Evolutionary conservation across 257 asterid genomes (phyloP), one percentile per base, ranked within the genome.

Genomic region (Solanum pinnatisectum): DNA sequence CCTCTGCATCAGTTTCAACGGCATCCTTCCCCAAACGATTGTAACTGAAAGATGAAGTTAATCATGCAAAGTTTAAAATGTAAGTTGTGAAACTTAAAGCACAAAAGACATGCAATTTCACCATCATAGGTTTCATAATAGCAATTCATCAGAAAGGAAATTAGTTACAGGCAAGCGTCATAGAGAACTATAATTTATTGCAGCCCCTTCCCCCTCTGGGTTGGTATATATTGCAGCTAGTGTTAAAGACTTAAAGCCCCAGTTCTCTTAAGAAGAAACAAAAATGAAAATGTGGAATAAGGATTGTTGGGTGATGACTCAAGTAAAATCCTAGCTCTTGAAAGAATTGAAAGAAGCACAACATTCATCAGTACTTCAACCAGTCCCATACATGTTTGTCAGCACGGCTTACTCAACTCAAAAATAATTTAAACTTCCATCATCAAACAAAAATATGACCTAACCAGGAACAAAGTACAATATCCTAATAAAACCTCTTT

Each of bases 21-120:
- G 96, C 99, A 90, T 94, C 90, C 89, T 92, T 94, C 60, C 99
- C 99, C 94, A 97, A 84, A 60, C 98, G 95, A 85, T 92, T 88
- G 91, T 92, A 93, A 94, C 99, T 97, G 98, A 87, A 59, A 90
- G 42, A 65, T 86, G 22, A 88, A 78, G 3, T 52, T 36, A 44
- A 79, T 56, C 46, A 40, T 90, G 78, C 88, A 89, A 68, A 88
- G 88, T 86, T 14, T 56, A 85, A 87, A 83, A 79, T 46, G 33
- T 87, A 85, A 36, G 3, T 84, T 79, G 88, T 35, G 11, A 76
- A 76, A 76, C 32, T 74, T 37, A 3, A 74, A 74, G 67, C 67
- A 79, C 0, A 79, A 15, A 27, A 0, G 65, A 27, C 11, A 27
- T 79, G 18, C 27, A 46, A 79, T 25, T 42, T 40, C 46, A 40